Evolutionary conservation across 169 alveolate genomes (phyloP).

Genomic region (Plasmodium malariae): DNA sequence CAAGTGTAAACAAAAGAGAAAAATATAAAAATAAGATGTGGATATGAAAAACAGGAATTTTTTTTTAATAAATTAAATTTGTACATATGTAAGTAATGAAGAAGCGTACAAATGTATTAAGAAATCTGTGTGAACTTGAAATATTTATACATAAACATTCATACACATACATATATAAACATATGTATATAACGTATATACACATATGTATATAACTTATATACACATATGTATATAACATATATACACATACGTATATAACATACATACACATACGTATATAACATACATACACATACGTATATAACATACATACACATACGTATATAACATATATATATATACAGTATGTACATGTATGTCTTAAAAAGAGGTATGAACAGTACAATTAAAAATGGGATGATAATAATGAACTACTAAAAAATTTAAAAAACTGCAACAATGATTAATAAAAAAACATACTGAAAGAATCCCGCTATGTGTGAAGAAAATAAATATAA

Average conservation of each 20-base stretch:
- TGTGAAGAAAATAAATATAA: constrained; percentile 1
- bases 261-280: no score
- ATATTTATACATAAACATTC: no score
- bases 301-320: not conserved
- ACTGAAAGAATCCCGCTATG: not conserved
- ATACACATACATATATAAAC: no score
- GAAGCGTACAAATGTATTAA: no score
- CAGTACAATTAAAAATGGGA: constrained; percentile 8
- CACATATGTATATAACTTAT: no score
- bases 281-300: no score
- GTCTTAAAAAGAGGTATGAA: constrained; percentile 10
- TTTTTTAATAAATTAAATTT: no score
- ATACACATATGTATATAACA: no score
- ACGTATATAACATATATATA: not conserved
- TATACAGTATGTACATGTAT: not conserved
- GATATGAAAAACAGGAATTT: not conserved
- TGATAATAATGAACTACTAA: constrained; percentile 2
- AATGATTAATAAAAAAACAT: not conserved
- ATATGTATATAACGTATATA: no score
- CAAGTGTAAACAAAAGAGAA: not conserved
- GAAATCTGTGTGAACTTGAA: not conserved
- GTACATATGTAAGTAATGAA: no score
- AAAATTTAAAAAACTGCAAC: constrained; percentile 8
- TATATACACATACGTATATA: no score
- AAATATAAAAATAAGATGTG: not conserved